Evolutionary conservation across 2,329 filamentous ascomycete species (phyloP).

Genomic region (Dactylellina haptotyla): DNA sequence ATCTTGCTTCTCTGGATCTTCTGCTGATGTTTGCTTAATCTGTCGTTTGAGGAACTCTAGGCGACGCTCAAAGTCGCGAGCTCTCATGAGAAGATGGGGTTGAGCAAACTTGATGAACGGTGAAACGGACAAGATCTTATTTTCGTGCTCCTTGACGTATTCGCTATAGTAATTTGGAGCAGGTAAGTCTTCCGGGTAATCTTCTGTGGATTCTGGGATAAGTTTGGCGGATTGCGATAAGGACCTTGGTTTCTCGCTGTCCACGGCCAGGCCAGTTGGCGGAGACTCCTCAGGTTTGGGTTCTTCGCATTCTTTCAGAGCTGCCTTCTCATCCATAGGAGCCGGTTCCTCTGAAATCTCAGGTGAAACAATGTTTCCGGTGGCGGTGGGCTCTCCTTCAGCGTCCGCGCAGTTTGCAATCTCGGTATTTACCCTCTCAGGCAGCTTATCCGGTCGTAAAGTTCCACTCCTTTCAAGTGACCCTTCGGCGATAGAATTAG

Average conservation of each 20-base stretch:
- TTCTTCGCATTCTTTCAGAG: slow-evolving; percentile 32
- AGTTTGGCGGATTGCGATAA: slow-evolving; percentile 28
- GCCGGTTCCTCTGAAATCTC: slow-evolving; percentile 42
- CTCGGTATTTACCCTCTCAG: slow-evolving; percentile 48
- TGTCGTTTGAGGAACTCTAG: slow-evolving; percentile 80
- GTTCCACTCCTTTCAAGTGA: slow-evolving; percentile 48
- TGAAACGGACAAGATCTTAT: slow-evolving; percentile 91
- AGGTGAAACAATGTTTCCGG: slow-evolving; percentile 51
- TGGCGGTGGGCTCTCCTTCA: slow-evolving; percentile 15
- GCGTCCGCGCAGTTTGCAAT: slow-evolving; percentile 24
- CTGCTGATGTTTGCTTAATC: slow-evolving; percentile 57
- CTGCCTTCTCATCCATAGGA: slow-evolving; percentile 37
- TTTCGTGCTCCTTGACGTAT: slow-evolving; percentile 91
- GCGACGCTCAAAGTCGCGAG: slow-evolving; percentile 87
- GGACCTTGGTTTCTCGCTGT: slow-evolving; percentile 23
- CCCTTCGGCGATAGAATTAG: slow-evolving; percentile 61
- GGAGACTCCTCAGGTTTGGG: slow-evolving; percentile 11
- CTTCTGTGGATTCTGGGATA: slow-evolving; percentile 62
- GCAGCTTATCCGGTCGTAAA: slow-evolving; percentile 37
- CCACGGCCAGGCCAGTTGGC: slow-evolving; percentile 3
- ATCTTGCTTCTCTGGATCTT: slow-evolving; percentile 63
- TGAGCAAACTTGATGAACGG: slow-evolving; percentile 96
- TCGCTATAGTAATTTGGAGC: slow-evolving; percentile 94
- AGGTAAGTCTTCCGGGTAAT: slow-evolving; percentile 79
- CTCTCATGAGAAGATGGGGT: slow-evolving; percentile 90